These are phyloP conservation scores for Sugiyamaella marilandica DNA, from an alignment of 805 yeast species.

Conservation along the genomic window DNA sequence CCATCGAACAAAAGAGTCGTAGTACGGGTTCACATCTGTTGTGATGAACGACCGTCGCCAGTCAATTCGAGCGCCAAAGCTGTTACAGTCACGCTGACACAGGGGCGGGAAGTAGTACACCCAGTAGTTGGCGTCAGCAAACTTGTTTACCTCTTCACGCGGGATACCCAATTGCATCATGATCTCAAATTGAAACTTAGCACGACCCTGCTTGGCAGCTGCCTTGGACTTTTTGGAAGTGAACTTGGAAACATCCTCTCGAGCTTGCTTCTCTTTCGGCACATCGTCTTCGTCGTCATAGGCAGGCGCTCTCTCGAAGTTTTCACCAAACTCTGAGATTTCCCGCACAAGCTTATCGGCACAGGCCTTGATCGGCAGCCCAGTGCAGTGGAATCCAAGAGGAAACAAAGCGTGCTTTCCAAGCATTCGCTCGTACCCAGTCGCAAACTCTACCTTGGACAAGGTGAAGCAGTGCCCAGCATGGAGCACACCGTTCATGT, in stretches of 20 bases:
- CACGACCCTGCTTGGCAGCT: constrained; percentile 87
- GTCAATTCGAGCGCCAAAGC: constrained; percentile 89
- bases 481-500: constrained; percentile 97
- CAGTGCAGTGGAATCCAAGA: constrained; percentile 98
- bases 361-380: constrained; percentile 93
- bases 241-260: constrained; percentile 84
- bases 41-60: constrained; percentile 97
- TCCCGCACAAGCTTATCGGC: constrained; percentile 95
- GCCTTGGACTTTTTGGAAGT: constrained; percentile 91
- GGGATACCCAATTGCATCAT: constrained; percentile 92
- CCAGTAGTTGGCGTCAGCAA: constrained; percentile 93
- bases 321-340: constrained; percentile 81
- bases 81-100: constrained; percentile 71
- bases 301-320: constrained; percentile 61
- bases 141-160: constrained; percentile 74
- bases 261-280: constrained; percentile 25
- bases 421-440: constrained; percentile 91
- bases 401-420: constrained; percentile 93
- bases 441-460: constrained; percentile 86
- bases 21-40: constrained; percentile 91
- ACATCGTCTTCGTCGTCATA: constrained; percentile 43
- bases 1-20: constrained; percentile 94
- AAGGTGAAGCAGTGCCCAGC: constrained; percentile 97
- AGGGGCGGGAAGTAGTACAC: constrained; percentile 85
- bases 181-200: constrained; percentile 92